Base-by-base conservation (phyloP, 805 yeast species). In the Candida coquimbonensis region DNA sequence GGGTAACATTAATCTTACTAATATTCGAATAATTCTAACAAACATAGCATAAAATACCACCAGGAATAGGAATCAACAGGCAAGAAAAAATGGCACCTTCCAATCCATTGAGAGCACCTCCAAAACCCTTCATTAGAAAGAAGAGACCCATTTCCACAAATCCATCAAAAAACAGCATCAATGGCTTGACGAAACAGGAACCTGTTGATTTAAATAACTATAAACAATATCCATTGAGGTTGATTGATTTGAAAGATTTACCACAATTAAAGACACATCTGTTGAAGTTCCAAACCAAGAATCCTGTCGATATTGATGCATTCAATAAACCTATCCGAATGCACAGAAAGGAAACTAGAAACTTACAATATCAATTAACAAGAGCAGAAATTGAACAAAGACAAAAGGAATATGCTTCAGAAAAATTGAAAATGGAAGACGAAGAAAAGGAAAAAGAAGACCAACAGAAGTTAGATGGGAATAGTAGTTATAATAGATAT, bases 291-390 rank as follows among this genome's bases (percentile, higher is more conserved):
- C 95, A 84, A 57, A 73, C 85, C 32, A 79, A 80, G 48, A 75
- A 78, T 54, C 73, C 76, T 39, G 83, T 93, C 33, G 87, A 87
- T 51, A 91, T 93, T 11, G 80, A 81, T 50, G 39, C 26, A 2
- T 93, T 91, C 62, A 81, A 80, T 46, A 76, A 77, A 48, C 99
- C 99, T 0, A 82, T 90, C 17, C 71, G 96, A 55, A 68, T 91
- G 60, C 97, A 90, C 63, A 75, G 98, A 54, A 90, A 91, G 60
- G 98, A 91, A 64, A 96, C 99, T 1, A 78, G 88, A 58, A 87
- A 87, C 61, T 70, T 91, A 60, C 96, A 90, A 62, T 86, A 86
- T 59, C 95, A 88, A 63, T 69, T 88, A 54, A 81, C 90, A 2
- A 67, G 89, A 55, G 80, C 83, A 47, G 93, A 86, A 59, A 75